These are phyloP conservation scores for Tetrahymena borealis DNA, from an alignment of 73 alveolate species.

Conservation along the genomic window DNA sequence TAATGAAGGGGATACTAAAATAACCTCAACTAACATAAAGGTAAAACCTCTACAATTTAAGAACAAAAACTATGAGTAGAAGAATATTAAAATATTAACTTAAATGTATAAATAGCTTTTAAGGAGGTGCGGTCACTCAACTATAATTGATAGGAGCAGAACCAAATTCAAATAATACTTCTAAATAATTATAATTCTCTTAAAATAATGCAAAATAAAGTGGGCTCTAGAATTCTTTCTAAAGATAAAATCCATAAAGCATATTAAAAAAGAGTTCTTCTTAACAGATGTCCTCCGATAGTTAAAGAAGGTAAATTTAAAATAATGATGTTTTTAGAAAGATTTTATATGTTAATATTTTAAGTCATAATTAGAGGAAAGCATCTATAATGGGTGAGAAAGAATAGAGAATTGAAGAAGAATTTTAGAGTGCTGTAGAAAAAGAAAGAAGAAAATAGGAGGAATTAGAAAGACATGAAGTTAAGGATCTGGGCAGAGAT, in stretches of 20 bases:
- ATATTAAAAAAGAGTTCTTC: neutral
- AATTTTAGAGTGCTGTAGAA: neutral
- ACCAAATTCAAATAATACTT: neutral
- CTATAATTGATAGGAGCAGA: neutral
- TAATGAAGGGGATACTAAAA: neutral
- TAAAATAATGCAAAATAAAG: neutral
- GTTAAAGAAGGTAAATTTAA: too few species aligned
- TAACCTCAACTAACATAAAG: neutral
- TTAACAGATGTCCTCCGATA: too few species aligned
- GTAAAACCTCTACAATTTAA: neutral
- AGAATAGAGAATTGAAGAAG: neutral
- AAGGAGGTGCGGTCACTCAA: neutral
- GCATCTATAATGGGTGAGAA: neutral
- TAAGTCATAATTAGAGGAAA: neutral
- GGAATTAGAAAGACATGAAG: neutral
- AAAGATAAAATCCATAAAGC: neutral
- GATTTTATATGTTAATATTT: neutral
- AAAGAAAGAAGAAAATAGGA: neutral
- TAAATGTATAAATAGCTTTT: neutral
- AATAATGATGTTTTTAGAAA: too few species aligned
- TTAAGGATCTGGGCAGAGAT: neutral
- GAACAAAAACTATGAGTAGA: too few species aligned
- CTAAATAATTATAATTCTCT: neutral
- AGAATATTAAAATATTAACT: neutral
- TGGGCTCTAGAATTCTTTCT: neutral